A percentile compares a stretch with the other conserved stretches of the same genome.
Conservation (phyloP, 2,329 filamentous ascomycete genomes). For the Cytospora mali region DNA sequence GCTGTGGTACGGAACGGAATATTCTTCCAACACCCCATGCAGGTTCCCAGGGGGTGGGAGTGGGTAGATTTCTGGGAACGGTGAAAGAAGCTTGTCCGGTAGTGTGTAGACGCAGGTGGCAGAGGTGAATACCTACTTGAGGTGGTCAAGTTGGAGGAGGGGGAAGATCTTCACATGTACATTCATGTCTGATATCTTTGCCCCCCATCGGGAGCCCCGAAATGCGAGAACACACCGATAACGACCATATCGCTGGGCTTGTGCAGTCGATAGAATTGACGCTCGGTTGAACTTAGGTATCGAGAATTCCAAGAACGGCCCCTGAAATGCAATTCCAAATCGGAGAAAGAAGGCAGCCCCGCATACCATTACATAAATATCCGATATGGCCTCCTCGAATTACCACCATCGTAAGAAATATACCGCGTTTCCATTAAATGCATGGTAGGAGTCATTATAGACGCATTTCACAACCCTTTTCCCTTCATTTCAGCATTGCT, state of each 20-base stretch:
- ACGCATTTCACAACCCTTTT: background rate
- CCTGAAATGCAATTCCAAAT: background rate
- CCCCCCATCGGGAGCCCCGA: background rate
- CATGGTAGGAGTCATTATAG: background rate
- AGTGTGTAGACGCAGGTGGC: background rate
- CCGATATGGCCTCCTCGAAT: too few species aligned
- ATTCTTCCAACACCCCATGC: background rate
- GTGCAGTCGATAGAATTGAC: background rate
- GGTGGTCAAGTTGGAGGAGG: background rate
- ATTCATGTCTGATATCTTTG: background rate
- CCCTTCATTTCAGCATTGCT: background rate
- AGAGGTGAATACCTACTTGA: background rate
- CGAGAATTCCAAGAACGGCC: background rate
- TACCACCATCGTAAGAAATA: too few species aligned
- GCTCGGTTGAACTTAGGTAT: background rate
- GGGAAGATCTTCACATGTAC: background rate
- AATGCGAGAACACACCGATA: background rate
- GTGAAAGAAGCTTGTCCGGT: background rate
- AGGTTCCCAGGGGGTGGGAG: background rate
- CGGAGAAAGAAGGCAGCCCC: background rate
- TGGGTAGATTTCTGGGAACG: background rate
- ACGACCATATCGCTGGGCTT: background rate
- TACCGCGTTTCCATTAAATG: too few species aligned
- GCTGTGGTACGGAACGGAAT: background rate
- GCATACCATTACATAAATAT: too few species aligned